Percentiles rank a stretch among this genome's conserved stretches.
Evolutionary conservation across 2,329 filamentous ascomycete species (phyloP).

Genomic region (Ophiostoma ulmi): DNA sequence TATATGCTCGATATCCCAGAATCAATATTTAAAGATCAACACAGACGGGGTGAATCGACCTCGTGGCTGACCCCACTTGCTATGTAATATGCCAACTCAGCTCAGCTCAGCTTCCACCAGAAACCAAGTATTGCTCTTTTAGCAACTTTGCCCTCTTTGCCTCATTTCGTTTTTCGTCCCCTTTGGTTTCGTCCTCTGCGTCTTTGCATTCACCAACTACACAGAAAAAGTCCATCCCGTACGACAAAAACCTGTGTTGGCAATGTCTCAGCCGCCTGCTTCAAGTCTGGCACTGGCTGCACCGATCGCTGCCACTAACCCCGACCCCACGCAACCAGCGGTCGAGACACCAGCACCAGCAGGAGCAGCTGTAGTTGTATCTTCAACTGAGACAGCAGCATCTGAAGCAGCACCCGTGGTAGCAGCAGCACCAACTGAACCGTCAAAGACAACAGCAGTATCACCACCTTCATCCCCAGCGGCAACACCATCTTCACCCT

Average conservation of each 20-base stretch:
- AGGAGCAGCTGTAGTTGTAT: neutral
- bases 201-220: neutral
- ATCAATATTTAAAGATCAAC: neutral
- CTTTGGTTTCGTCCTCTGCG: neutral
- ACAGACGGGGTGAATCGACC: neutral
- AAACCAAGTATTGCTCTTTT: neutral
- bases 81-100: neutral
- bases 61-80: constrained; percentile 5
- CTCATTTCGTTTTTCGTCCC: neutral
- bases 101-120: constrained; percentile 6
- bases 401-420: neutral
- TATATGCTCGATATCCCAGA: neutral
- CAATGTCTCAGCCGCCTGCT: constrained; percentile 11
- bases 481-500: neutral
- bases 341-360: constrained; percentile 6
- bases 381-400: neutral
- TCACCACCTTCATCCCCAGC: neutral
- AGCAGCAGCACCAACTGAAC: neutral
- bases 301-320: constrained; percentile 1
- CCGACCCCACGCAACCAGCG: neutral
- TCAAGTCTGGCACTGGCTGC: neutral
- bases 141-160: neutral
- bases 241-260: neutral
- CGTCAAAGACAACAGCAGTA: neutral
- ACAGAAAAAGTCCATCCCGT: neutral